phyloP scores from a whole-genome alignment of 2,329 filamentous ascomycete species.

The Coleophoma crateriformis region DNA sequence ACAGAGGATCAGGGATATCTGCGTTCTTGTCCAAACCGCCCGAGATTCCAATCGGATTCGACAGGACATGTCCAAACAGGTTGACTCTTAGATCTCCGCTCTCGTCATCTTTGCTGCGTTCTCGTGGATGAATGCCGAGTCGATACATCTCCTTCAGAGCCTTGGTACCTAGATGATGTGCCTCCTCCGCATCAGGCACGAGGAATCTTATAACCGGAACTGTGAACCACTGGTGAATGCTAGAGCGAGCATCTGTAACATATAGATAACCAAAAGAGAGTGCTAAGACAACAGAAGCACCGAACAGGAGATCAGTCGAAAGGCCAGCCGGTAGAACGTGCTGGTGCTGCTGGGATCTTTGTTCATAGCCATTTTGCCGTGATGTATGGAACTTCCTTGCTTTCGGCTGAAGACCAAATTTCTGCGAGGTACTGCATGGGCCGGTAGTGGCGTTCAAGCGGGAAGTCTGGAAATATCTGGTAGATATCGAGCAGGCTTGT shows the following conservation, averaged over 20 bases:
- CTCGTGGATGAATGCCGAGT: conserved; percentile 74
- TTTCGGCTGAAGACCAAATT: too few species aligned
- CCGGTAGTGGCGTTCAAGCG: too few species aligned
- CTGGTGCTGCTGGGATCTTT: too few species aligned
- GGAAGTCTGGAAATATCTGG: too few species aligned
- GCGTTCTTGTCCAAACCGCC: conserved; percentile 94
- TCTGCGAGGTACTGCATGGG: too few species aligned
- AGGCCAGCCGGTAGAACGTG: too few species aligned
- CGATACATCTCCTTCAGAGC: conserved; percentile 67
- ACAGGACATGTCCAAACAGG: conserved; percentile 72
- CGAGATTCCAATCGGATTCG: conserved; percentile 91
- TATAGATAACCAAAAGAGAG: conserved; percentile 55
- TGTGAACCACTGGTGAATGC: conserved; percentile 61
- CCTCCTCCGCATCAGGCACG: conserved; percentile 78
- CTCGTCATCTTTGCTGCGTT: conserved; percentile 50
- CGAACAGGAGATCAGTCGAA: conserved; percentile 36
- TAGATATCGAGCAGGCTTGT: too few species aligned
- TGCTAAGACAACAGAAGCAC: conserved; percentile 45
- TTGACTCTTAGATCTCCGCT: conserved; percentile 33
- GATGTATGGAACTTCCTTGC: too few species aligned
- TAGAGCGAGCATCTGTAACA: conserved; percentile 68
- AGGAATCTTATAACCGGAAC: conserved; percentile 61
- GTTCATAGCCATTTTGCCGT: too few species aligned
- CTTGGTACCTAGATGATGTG: conserved; percentile 75
- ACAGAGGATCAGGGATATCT: conserved; percentile 78